Conservation (phyloP, 192 early-diverging fungal genomes). For the Entrophospora sp. region DNA sequence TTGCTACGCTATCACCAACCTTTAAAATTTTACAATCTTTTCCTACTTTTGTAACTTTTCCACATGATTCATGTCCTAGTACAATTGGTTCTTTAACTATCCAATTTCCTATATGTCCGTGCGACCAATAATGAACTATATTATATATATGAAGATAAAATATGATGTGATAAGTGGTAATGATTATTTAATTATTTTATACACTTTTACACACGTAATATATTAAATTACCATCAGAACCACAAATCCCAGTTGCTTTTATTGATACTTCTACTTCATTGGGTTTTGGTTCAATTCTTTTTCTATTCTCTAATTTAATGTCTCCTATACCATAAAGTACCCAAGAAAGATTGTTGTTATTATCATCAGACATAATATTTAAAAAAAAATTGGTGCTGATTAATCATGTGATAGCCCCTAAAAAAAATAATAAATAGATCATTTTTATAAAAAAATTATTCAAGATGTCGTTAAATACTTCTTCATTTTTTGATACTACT, state of each 20-base stretch:
- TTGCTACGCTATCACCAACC: slow-evolving; percentile 38
- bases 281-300: background rate
- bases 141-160: background rate
- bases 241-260: slow-evolving; percentile 38
- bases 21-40: slow-evolving; percentile 27
- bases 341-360: slow-evolving; percentile 13
- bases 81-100: slow-evolving; percentile 29
- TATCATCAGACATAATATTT: too few relatives aligned
- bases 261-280: slow-evolving; percentile 32
- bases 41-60: slow-evolving; percentile 29
- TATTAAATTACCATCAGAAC: slow-evolving; percentile 27
- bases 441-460: too few relatives aligned
- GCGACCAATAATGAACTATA: slow-evolving; percentile 34
- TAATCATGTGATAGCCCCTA: too few relatives aligned
- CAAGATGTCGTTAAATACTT: too few relatives aligned
- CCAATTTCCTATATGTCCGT: slow-evolving; percentile 31
- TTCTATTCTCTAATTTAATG: background rate
- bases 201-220: too few relatives aligned
- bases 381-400: too few relatives aligned
- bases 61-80: slow-evolving; percentile 39
- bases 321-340: background rate
- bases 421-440: too few relatives aligned
- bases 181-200: background rate
- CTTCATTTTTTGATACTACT: too few relatives aligned
- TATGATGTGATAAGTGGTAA: background rate